Base-by-base conservation (phyloP, 2,329 filamentous ascomycete genomes). In the Mollisiaceae sp. region DNA sequence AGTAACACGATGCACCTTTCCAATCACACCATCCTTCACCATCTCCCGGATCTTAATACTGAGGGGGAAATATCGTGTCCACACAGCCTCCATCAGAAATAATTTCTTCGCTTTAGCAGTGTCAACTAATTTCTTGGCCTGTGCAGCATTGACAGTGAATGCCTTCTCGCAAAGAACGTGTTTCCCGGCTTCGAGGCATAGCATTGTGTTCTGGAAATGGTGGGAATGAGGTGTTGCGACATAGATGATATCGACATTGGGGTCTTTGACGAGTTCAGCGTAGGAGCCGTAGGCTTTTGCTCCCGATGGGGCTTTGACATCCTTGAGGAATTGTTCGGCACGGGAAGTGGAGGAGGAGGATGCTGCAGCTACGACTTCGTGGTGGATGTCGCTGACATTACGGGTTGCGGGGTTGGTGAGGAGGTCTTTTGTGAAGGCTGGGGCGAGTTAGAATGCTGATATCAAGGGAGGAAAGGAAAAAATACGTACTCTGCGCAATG, bases 201-300 rank as follows among this genome's bases (percentile, higher is more conserved):
- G 82, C 81, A 88, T 86, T 27, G 83, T 83, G 75, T 91, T 89
- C 73, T 90, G 88, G 77, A 89, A 91, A 78, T 91, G 89, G 74
- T 91, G 89, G 27, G 87, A 90, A 77, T 91, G 89, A 5, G 89
- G 89, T 4, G 89, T 91, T 4, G 89, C 89, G 65, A 91, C 81
- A 75, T 91, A 92, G 72, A 91, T 79, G 63, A 91, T 86, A 73
- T 91, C 88, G 64, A 91, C 82, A 66, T 87, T 84, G 4, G 86
- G 79, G 69, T 91, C 88, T 47, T 82, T 79, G 8, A 90, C 88
- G 15, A 91, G 81, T 65, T 89, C 86, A 67, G 86, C 82, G 77
- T 91, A 92, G 38, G 83, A 86, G 59, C 86, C 87, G 71, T 91
- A 91, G 14, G 87, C 85, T 67, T 85, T 84, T 38, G 86, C 87